Percentiles rank a stretch among this genome's conserved stretches.
phyloP scores from a whole-genome alignment of 1,284 basidiomycete species.

The Cystobasidium slooffiae region DNA sequence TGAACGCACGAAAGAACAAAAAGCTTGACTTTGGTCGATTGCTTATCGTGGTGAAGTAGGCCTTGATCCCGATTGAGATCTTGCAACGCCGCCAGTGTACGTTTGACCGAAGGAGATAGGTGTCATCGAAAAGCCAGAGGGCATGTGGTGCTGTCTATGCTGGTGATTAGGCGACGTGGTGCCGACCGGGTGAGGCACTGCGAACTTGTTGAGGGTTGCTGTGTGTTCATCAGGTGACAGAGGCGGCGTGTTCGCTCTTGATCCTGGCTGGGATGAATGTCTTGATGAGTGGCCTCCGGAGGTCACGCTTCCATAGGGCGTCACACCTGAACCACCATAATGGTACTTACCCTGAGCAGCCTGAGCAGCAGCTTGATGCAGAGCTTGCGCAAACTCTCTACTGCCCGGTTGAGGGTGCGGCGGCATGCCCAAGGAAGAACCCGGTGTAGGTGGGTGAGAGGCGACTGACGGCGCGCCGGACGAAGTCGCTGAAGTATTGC shows the following conservation, averaged over 20 bases:
- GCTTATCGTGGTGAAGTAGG: conserved; percentile 23
- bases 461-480: conserved; percentile 5
- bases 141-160: conserved; percentile 28
- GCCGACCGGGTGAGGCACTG: conserved; percentile 20
- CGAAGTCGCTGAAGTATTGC: conserved; percentile 10
- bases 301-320: conserved; percentile 8
- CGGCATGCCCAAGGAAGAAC: conserved; percentile 3
- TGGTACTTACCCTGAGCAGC: conserved; percentile 21
- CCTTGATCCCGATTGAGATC: conserved; percentile 27
- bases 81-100: conserved; percentile 24
- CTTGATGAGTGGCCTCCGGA: conserved; percentile 23
- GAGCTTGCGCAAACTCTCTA: conserved; percentile 17
- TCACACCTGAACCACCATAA: background rate
- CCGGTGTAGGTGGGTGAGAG: conserved; percentile 26
- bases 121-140: conserved; percentile 41
- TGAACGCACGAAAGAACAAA: background rate
- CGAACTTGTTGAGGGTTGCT: conserved; percentile 25
- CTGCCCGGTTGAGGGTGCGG: conserved; percentile 22
- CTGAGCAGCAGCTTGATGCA: conserved; percentile 22
- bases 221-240: conserved; percentile 24
- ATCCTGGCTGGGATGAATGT: conserved; percentile 30
- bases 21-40: background rate
- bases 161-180: conserved; percentile 11
- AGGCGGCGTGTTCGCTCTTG: conserved; percentile 27
- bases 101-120: conserved; percentile 42